Percentiles rank a stretch among this genome's conserved stretches.
Evolutionary conservation across 1,284 basidiomycete species (phyloP).

Genomic region (Boletus sp.): DNA sequence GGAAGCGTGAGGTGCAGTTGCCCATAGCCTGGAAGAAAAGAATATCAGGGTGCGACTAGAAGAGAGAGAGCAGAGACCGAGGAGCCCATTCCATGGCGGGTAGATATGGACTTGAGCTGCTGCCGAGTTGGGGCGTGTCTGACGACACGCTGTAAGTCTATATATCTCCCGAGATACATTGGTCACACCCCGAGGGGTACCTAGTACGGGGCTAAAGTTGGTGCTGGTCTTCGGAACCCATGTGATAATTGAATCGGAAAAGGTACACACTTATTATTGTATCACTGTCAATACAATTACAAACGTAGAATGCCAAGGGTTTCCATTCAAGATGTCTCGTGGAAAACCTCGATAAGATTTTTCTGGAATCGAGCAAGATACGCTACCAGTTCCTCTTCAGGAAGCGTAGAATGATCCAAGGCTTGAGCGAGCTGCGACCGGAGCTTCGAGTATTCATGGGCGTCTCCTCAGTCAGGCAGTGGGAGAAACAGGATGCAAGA

Average conservation of each 20-base stretch:
- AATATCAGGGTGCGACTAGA: background rate
- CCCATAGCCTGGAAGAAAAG: slow-evolving; percentile 28
- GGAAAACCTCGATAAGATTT: slow-evolving; percentile 63
- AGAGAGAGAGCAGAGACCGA: slow-evolving; percentile 2
- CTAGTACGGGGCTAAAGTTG: too few relatives aligned
- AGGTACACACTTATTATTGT: too few relatives aligned
- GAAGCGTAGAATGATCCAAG: slow-evolving; percentile 67
- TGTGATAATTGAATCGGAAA: too few relatives aligned
- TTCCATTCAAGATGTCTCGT: slow-evolving; percentile 35
- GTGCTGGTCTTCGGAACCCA: too few relatives aligned
- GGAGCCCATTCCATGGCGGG: slow-evolving; percentile 14
- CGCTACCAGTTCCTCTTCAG: slow-evolving; percentile 63
- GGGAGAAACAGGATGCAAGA: slow-evolving; percentile 7
- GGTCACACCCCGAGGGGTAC: too few relatives aligned
- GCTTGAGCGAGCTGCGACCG: slow-evolving; percentile 71
- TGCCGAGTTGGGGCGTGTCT: slow-evolving; percentile 20
- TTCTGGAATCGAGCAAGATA: slow-evolving; percentile 71
- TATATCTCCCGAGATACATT: too few relatives aligned
- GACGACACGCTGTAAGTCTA: background rate
- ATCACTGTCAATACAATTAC: too few relatives aligned
- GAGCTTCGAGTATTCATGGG: slow-evolving; percentile 49
- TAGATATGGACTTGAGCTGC: slow-evolving; percentile 21
- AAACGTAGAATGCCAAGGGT: too few relatives aligned
- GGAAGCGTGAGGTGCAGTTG: slow-evolving; percentile 25
- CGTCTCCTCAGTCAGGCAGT: background rate